Evolutionary conservation across 108 stramenopile species (phyloP).

Genomic region (Seminavis robusta): DNA sequence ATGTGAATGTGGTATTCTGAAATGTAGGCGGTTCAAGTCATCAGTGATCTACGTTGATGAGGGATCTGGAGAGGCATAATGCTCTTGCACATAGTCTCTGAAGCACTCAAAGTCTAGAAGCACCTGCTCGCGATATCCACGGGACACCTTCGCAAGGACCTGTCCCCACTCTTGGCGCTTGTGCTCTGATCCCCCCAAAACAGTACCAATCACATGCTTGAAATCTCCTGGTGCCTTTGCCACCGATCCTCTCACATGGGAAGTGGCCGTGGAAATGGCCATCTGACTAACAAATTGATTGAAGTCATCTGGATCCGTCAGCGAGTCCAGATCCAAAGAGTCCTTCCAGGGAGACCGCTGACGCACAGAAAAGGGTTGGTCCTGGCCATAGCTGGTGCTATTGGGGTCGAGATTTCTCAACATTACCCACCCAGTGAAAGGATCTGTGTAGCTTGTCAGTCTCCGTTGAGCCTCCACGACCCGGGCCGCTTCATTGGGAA

Average conservation of each 20-base stretch:
- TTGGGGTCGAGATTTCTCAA: no score
- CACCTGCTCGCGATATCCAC: conserved; percentile 49
- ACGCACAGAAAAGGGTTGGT: conserved; percentile 38
- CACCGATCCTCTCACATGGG: conserved; percentile 57
- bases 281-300: conserved; percentile 47
- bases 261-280: conserved; percentile 53
- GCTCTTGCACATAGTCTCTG: conserved; percentile 48
- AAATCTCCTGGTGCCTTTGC: conserved; percentile 58
- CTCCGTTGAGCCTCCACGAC: conserved; percentile 49
- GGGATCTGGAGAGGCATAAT: no score
- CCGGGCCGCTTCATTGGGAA: conserved; percentile 47
- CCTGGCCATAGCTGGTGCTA: no score
- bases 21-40: no score
- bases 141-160: conserved; percentile 39
- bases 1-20: no score
- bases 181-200: conserved; percentile 31
- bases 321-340: conserved; percentile 25
- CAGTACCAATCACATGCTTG: conserved; percentile 55
- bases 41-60: no score
- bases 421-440: conserved; percentile 47
- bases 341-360: conserved; percentile 62
- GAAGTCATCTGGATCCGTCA: conserved; percentile 27
- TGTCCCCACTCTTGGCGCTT: conserved; percentile 43
- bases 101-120: conserved; percentile 61
- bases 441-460: conserved; percentile 59